These are phyloP conservation scores for Coemansia sp. DNA, from an alignment of 192 early-diverging fungal species.

Conservation along the genomic window DNA sequence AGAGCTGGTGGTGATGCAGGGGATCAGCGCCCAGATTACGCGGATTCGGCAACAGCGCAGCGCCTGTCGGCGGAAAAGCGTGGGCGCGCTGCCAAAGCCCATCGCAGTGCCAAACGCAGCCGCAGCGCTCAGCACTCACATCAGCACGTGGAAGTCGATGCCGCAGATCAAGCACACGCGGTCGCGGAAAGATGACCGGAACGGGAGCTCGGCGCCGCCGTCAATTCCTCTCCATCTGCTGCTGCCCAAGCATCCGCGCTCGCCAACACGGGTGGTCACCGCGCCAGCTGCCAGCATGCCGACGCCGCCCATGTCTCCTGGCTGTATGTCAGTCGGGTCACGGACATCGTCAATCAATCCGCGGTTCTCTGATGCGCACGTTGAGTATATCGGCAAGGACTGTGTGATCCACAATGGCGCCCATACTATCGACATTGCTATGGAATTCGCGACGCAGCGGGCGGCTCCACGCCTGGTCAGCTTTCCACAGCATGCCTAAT, in stretches of 20 bases:
- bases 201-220: slow-evolving; percentile 11
- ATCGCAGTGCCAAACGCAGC: not conserved
- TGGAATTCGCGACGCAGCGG: slow-evolving; percentile 26
- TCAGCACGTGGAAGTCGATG: not conserved
- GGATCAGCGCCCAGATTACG: slow-evolving; percentile 34
- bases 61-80: slow-evolving; percentile 1
- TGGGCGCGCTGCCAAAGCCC: not conserved
- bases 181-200: slow-evolving; percentile 11
- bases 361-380: slow-evolving; percentile 41
- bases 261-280: not conserved
- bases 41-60: slow-evolving; percentile 24
- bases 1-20: slow-evolving; percentile 38
- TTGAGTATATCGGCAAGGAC: slow-evolving; percentile 43
- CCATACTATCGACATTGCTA: slow-evolving; percentile 36
- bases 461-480: slow-evolving; percentile 40
- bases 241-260: slow-evolving; percentile 7
- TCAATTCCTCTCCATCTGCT: slow-evolving; percentile 33
- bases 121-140: not conserved
- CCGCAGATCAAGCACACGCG: slow-evolving; percentile 2
- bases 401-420: slow-evolving; percentile 46
- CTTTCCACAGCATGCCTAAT: slow-evolving; percentile 7
- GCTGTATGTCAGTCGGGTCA: not conserved
- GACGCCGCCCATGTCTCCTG: slow-evolving; percentile 8
- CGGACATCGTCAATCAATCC: slow-evolving; percentile 13
- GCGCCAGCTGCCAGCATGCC: not conserved